Percentiles rank a stretch among this genome's conserved stretches.
These are phyloP conservation scores for Podospora conica DNA, from an alignment of 495 filamentous ascomycete species.

Conservation along the genomic window DNA sequence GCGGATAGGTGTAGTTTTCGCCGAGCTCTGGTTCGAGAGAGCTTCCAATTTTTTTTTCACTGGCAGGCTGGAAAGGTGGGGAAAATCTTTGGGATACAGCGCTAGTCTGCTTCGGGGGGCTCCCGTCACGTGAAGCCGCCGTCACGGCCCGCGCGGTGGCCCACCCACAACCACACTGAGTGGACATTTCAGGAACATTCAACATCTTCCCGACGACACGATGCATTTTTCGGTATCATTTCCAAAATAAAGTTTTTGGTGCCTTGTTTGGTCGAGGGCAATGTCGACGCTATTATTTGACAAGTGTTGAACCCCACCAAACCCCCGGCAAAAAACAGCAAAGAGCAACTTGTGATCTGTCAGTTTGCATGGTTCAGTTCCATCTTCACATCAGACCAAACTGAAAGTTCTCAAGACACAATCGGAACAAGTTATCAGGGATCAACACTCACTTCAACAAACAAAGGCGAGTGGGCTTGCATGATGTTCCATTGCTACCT, in stretches of 20 bases:
- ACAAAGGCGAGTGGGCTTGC: not conserved
- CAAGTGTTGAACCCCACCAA: not conserved
- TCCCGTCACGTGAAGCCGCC: conserved; percentile 10
- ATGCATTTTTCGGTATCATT: not conserved
- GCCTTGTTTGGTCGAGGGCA: not conserved
- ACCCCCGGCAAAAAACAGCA: not conserved
- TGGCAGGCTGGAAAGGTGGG: conserved; percentile 16
- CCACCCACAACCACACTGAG: not conserved
- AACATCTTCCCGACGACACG: not conserved
- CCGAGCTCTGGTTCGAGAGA: conserved; percentile 5
- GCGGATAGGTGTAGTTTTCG: conserved; percentile 1
- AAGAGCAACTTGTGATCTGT: not conserved
- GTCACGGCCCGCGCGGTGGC: not conserved
- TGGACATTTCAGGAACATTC: not conserved
- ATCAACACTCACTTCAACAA: not conserved
- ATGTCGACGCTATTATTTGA: not conserved
- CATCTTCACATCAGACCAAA: not conserved
- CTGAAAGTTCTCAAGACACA: not conserved
- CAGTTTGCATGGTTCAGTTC: not conserved
- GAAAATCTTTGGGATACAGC: conserved; percentile 10
- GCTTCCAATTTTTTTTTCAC: conserved; percentile 21
- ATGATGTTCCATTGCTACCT: not conserved
- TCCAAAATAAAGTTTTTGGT: not conserved
- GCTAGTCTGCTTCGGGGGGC: conserved; percentile 5
- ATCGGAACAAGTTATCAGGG: not conserved